Percentiles rank a stretch among this genome's conserved stretches.
These are phyloP conservation scores for Penicillium polonicum DNA, from an alignment of 2,329 filamentous ascomycete genomes.

Conservation along the genomic window DNA sequence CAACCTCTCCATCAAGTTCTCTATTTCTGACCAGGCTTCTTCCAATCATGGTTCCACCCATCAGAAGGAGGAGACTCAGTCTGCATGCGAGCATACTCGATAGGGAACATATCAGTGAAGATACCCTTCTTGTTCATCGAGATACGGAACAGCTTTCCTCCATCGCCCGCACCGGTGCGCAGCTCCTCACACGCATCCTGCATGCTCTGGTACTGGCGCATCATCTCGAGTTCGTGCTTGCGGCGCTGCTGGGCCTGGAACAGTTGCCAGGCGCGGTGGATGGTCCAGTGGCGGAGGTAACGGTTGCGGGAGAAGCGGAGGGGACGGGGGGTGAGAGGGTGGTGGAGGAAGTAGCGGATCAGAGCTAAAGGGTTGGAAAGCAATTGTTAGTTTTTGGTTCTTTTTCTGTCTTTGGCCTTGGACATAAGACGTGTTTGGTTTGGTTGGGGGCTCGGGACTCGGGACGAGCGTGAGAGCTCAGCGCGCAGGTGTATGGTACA, in stretches of 20 bases:
- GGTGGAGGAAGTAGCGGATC: slow-evolving; percentile 69
- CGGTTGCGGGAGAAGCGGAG: slow-evolving; percentile 86
- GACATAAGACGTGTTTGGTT: background rate
- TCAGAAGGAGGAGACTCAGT: slow-evolving; percentile 75
- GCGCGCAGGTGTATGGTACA: slow-evolving; percentile 18
- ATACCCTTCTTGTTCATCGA: slow-evolving; percentile 90
- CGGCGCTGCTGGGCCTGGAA: slow-evolving; percentile 68
- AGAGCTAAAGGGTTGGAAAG: slow-evolving; percentile 46
- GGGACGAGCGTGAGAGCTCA: background rate
- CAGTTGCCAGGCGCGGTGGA: slow-evolving; percentile 92
- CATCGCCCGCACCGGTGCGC: slow-evolving; percentile 52
- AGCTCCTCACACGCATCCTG: slow-evolving; percentile 81
- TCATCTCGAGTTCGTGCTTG: slow-evolving; percentile 66
- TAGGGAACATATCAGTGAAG: slow-evolving; percentile 72
- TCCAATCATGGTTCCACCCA: slow-evolving; percentile 96
- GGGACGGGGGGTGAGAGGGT: slow-evolving; percentile 69
- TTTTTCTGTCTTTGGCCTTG: slow-evolving; percentile 15
- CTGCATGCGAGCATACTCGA: slow-evolving; percentile 75
- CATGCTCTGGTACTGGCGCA: slow-evolving; percentile 81
- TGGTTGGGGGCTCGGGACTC: background rate
- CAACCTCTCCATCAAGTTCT: background rate
- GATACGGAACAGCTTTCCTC: slow-evolving; percentile 70
- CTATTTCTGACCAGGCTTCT: slow-evolving; percentile 49
- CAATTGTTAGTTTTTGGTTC: slow-evolving; percentile 16
- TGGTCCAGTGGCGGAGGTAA: slow-evolving; percentile 94